Evolutionary conservation across 768 basidiomycete species (phyloP), one percentile per base, ranked within the genome.

Genomic region (Mycena rebaudengoi): DNA sequence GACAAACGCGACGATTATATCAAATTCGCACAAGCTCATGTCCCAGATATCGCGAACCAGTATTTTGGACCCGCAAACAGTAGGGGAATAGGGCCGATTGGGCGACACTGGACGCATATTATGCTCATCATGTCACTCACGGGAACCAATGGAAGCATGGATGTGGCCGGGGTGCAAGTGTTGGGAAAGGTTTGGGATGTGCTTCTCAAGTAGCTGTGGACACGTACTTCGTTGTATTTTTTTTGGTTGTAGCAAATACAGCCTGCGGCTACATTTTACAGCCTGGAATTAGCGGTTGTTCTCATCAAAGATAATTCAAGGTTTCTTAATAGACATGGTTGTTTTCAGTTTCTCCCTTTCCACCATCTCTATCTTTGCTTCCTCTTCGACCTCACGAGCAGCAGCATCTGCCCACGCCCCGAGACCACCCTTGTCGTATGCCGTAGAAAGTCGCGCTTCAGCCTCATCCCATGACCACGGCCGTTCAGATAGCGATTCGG

Each of bases 371-470:
- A 82, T 62, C 40, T 82, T 75, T 0, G 76, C 79, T 69, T 92
- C 91, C 0, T 80, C 80, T 69, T 91, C 89, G 48, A 88, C 62
- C 71, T 91, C 91, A 26, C 76, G 76, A 54, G 80, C 65, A 1
- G 81, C 87, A n/a, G 77, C 79, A 55, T 86, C 79, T 11, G 80
- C 77, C 88, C 89, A 91, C 2, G 81, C 76, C 0, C 79, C 68
- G 29, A 91, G 75, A 0, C 91, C 90, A 6, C 85, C 88, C 21
- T 82, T 74, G 11, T 89, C 85, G 64, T 85, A 92, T 0, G 88
- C 88, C 7, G 72, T 79, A 43, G 77, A 70, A 12, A 92, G 73
- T 11, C 89, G 80, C 48, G 80, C 74, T 63, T 90, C 80, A 0
- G 88, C 84, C 0, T 81, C 86, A 4, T 79, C 76, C 84, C 81